Conservation (phyloP, 1,284 basidiomycete genomes). For the Golubevia pallescens region DNA sequence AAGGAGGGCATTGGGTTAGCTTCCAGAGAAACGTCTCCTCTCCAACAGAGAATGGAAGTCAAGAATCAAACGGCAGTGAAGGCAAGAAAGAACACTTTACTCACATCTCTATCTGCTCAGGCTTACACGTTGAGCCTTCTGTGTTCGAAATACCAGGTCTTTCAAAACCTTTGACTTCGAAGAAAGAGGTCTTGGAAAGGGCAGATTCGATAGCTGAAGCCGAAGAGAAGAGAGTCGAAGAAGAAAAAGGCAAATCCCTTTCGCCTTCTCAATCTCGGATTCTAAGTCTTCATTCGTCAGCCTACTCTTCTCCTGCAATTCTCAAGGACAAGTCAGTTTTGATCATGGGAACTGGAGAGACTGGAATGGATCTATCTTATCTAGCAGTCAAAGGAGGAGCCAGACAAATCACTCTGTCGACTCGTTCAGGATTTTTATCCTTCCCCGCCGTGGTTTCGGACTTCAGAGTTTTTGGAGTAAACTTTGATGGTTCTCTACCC, state of each 20-base stretch:
- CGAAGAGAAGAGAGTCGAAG: background rate
- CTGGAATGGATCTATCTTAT: conserved; percentile 73
- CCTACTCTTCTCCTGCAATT: conserved; percentile 40
- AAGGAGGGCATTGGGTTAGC: conserved; percentile 11
- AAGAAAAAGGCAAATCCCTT: background rate
- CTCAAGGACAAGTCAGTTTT: conserved; percentile 40
- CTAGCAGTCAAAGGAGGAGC: conserved; percentile 70
- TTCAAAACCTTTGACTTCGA: conserved; percentile 11
- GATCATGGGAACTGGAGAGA: conserved; percentile 68
- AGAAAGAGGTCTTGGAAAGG: background rate
- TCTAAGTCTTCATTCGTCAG: conserved; percentile 36
- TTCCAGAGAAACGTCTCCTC: background rate
- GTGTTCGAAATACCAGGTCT: conserved; percentile 35
- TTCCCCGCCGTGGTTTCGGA: conserved; percentile 74
- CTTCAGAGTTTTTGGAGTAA: conserved; percentile 70
- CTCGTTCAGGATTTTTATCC: conserved; percentile 69
- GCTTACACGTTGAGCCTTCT: conserved; percentile 37
- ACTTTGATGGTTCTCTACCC: conserved; percentile 69
- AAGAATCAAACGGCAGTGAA: too few relatives aligned
- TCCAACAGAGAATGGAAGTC: too few relatives aligned
- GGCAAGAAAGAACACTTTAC: conserved; percentile 19
- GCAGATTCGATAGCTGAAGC: background rate
- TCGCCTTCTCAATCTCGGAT: conserved; percentile 24
- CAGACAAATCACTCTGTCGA: conserved; percentile 70
- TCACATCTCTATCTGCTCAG: conserved; percentile 39